A percentile compares a stretch with the other conserved stretches of the same genome.
phyloP scores from a whole-genome alignment of 768 basidiomycete genomes.

The Leccinum subgranulosum region DNA sequence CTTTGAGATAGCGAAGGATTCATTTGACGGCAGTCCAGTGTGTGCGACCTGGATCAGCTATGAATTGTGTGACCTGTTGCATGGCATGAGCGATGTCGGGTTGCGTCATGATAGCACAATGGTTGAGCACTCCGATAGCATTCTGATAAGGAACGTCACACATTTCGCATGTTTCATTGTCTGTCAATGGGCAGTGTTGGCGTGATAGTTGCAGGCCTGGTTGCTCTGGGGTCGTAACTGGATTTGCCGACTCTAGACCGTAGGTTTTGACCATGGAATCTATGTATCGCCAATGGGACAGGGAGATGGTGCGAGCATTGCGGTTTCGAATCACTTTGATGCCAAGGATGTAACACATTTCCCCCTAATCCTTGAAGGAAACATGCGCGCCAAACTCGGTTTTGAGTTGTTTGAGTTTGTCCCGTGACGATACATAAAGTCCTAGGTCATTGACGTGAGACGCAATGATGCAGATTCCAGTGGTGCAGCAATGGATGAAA shows the following conservation, averaged over 20 bases:
- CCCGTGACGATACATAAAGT: too few species aligned
- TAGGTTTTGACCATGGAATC: not conserved
- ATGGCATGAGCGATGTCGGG: not conserved
- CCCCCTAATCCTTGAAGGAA: too few species aligned
- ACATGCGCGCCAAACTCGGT: too few species aligned
- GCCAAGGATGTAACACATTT: too few species aligned
- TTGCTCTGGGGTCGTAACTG: not conserved
- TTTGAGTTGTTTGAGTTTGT: too few species aligned
- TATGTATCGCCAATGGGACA: not conserved
- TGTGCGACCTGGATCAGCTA: not conserved
- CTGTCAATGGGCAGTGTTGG: not conserved
- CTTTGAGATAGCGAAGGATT: not conserved
- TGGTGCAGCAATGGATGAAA: too few species aligned
- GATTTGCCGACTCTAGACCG: not conserved
- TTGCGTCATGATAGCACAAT: not conserved
- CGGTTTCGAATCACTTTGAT: too few species aligned
- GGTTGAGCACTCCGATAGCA: not conserved
- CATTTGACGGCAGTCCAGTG: not conserved
- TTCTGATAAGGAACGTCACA: not conserved
- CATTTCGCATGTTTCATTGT: not conserved
- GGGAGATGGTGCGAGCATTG: not conserved
- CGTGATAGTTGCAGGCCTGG: not conserved
- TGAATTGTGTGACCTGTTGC: not conserved
- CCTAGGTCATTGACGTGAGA: too few species aligned
- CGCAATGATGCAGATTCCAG: too few species aligned